Evolutionary conservation across 1,284 basidiomycete genomes (phyloP), one percentile per base, ranked within the genome.

Genomic region (Schizophyllum amplum): DNA sequence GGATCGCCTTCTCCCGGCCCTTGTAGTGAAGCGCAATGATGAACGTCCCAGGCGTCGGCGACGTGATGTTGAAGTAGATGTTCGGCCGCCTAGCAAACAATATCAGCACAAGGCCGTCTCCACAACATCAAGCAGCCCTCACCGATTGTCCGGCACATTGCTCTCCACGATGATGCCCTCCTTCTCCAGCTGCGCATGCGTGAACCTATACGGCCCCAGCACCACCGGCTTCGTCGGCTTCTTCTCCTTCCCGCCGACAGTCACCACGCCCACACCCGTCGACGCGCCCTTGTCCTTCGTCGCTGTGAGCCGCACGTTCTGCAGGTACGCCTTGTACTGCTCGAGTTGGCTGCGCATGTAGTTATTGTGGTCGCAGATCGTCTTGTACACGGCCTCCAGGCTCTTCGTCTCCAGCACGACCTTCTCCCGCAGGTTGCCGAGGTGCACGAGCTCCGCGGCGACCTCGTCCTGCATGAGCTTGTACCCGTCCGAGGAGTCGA

Each of bases 161-260:
- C 93, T 97, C 71, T 98, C 94, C 53, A 97, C 91, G 66, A 99
- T 98, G 66, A 99, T 95, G n/a, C 94, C 94, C 73, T 99, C 97
- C 75, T 98, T 99, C 78, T 99, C 97, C 66, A 99, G 78, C 72
- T 99, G 97, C 33, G 91, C 90, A 70, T 99, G 96, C 2, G 95
- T 98, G 69, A 98, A 99, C 61, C 95, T 83, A 73, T 97, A 98
- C 15, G 96, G 96, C 2, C 96, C 96, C 54, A 97, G 82, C 15
- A 90, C 86, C 54, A 90, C 84, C n/a, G 86, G 81, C 71, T 95
- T 93, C 47, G 77, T 70, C 52, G 84, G 85, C 73, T 97, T 98
- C 81, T 94, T 93, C 79, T 99, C 97, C 75, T 97, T 98, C 51
- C 96, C 97, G 52, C 93, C 94, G 33, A 99, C 92, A 1, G 87